Evolutionary conservation across 1,139 yeast species (phyloP).

Genomic region (Zhuliangozyma parablackwelliae): DNA sequence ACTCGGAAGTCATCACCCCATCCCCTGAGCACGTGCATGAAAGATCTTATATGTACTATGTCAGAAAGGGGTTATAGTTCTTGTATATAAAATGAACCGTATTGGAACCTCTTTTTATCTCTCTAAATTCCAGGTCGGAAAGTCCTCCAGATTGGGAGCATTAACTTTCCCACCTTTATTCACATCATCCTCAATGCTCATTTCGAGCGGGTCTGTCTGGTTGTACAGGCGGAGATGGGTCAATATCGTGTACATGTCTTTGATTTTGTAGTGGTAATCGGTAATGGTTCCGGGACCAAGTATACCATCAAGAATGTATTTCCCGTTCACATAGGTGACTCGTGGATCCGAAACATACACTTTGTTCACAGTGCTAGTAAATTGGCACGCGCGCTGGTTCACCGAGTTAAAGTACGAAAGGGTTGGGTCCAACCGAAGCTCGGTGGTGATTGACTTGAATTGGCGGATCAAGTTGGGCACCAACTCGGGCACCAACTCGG

Average conservation of each 20-base stretch:
- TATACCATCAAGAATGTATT: too few relatives aligned
- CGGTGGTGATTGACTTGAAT: slow-evolving; percentile 3
- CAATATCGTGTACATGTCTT: slow-evolving; percentile 4
- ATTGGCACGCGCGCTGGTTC: slow-evolving; percentile 3
- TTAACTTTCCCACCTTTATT: too few relatives aligned
- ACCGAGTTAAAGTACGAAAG: slow-evolving; percentile 6
- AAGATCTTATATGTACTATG: slow-evolving; percentile 93
- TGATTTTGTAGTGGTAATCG: slow-evolving; percentile 8
- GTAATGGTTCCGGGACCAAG: neutral
- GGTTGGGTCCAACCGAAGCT: slow-evolving; percentile 6
- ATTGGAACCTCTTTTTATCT: too few relatives aligned
- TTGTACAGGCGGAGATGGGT: too few relatives aligned
- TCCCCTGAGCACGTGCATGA: slow-evolving; percentile 81
- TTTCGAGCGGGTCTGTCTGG: too few relatives aligned
- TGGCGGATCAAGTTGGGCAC: slow-evolving; percentile 3
- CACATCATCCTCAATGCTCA: too few relatives aligned
- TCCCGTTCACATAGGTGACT: too few relatives aligned
- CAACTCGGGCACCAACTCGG: neutral
- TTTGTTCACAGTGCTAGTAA: neutral
- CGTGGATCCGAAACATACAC: too few relatives aligned
- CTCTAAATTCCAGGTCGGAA: too few relatives aligned
- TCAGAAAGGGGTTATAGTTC: slow-evolving; percentile 62
- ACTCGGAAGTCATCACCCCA: slow-evolving; percentile 92
- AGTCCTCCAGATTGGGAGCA: too few relatives aligned
- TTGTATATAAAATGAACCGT: too few relatives aligned